phyloP scores from a whole-genome alignment of 208 protist genomes.

The Balamuthia mandrillaris region DNA sequence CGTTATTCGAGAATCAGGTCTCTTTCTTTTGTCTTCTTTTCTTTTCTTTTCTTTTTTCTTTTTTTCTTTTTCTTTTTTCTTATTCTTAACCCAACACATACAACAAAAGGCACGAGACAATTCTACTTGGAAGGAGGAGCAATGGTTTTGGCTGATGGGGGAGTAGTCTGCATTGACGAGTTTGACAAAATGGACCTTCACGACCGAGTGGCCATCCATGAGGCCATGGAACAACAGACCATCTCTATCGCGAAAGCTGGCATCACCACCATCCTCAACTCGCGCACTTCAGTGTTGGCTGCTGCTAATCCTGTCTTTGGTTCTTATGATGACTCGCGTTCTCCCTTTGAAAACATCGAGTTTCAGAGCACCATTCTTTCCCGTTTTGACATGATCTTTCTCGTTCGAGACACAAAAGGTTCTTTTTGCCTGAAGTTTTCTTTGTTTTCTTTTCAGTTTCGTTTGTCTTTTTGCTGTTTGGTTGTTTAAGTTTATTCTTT shows the following conservation, averaged over 20 bases:
- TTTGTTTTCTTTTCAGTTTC: neutral
- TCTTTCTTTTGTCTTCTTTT: neutral
- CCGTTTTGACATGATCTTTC: slow-evolving; percentile 90
- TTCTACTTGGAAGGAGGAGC: slow-evolving; percentile 99
- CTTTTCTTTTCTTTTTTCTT: neutral
- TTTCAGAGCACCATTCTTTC: slow-evolving; percentile 97
- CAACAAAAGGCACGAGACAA: slow-evolving; percentile 67
- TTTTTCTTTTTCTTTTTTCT: neutral
- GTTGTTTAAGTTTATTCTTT: too few relatives aligned
- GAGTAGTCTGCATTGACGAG: slow-evolving; percentile 99
- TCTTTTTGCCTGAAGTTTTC: neutral
- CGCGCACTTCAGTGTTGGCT: slow-evolving; percentile 96
- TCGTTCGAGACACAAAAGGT: slow-evolving; percentile 75
- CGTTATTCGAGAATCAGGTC: slow-evolving; percentile 74
- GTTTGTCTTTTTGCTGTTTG: slow-evolving; percentile 35
- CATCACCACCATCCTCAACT: slow-evolving; percentile 99
- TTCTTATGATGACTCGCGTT: slow-evolving; percentile 78
- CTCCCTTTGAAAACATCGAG: slow-evolving; percentile 76
- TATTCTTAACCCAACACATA: neutral
- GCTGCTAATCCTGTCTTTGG: slow-evolving; percentile 97
- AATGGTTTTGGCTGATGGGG: slow-evolving; percentile 99
- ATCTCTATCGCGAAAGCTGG: slow-evolving; percentile 97
- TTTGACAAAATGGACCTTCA: slow-evolving; percentile 99
- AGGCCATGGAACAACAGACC: slow-evolving; percentile 99
- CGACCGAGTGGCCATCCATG: slow-evolving; percentile 98